phyloP scores from a whole-genome alignment of 2,329 filamentous ascomycete species.

The Corynespora cassiicola region DNA sequence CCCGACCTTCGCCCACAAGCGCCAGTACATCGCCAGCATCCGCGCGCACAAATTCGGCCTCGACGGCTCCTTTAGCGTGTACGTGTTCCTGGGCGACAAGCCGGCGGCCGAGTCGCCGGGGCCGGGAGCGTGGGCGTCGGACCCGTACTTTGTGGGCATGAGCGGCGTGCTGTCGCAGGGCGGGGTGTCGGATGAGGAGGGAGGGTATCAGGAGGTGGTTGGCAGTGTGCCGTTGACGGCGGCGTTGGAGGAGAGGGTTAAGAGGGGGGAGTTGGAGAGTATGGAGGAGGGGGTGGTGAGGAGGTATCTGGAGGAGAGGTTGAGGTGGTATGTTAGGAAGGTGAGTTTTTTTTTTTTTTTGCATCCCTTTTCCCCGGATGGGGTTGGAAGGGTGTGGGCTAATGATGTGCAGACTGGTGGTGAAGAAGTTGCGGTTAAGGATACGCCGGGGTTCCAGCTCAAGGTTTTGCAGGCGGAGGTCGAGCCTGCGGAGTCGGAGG shows the following conservation, averaged over 20 bases:
- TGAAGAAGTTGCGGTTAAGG: slow-evolving; percentile 34
- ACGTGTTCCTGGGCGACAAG: slow-evolving; percentile 70
- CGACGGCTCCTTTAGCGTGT: slow-evolving; percentile 67
- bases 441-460: slow-evolving; percentile 47
- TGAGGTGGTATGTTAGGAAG: slow-evolving; percentile 31
- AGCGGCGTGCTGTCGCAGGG: slow-evolving; percentile 56
- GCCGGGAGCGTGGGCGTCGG: slow-evolving; percentile 55
- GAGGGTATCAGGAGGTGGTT: slow-evolving; percentile 21
- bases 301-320: slow-evolving; percentile 24
- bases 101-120: slow-evolving; percentile 40
- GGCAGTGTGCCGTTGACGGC: slow-evolving; percentile 55
- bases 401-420: slow-evolving; percentile 41
- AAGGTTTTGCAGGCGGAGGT: slow-evolving; percentile 48
- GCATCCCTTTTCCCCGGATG: neutral
- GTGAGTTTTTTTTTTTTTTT: slow-evolving; percentile 16
- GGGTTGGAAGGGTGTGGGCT: neutral
- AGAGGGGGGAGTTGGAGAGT: slow-evolving; percentile 38
- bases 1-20: slow-evolving; percentile 12
- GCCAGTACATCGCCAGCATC: slow-evolving; percentile 73
- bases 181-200: slow-evolving; percentile 23
- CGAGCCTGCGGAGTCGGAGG: slow-evolving; percentile 37
- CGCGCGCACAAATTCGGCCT: slow-evolving; percentile 66
- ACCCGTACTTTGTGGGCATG: slow-evolving; percentile 66
- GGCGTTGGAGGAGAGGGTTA: slow-evolving; percentile 44
- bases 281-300: slow-evolving; percentile 27